Percentiles rank a stretch among this genome's conserved stretches.
Evolutionary conservation across 2,329 filamentous ascomycete species (phyloP).

Genomic region (Colletotrichum caudatum): DNA sequence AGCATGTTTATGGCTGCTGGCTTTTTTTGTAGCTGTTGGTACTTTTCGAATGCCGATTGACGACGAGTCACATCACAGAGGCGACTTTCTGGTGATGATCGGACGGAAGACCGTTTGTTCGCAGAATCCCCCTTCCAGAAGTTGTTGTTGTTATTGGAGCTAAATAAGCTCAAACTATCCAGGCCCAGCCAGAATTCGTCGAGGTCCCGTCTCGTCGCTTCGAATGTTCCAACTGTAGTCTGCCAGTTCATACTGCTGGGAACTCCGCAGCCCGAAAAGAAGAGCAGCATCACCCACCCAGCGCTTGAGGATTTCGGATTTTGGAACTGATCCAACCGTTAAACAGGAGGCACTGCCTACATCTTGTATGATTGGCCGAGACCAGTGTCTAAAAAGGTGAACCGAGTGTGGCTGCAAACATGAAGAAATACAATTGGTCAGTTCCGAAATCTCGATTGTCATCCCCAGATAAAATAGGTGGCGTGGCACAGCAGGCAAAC

Average conservation of each 20-base stretch:
- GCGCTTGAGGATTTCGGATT: too few relatives aligned
- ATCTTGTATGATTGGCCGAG: constrained; percentile 1
- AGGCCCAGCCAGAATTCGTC: background rate
- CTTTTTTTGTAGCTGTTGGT: too few relatives aligned
- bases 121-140: background rate
- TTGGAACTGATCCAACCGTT: background rate
- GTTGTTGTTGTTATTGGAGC: background rate
- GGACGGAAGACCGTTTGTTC: background rate
- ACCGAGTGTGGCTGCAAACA: background rate
- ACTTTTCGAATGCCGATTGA: too few relatives aligned
- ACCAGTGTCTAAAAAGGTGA: constrained; percentile 3
- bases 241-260: background rate
- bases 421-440: background rate
- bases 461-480: background rate
- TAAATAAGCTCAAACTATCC: background rate
- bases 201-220: background rate
- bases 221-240: background rate
- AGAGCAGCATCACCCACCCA: too few relatives aligned
- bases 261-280: too few relatives aligned
- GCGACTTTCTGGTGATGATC: background rate
- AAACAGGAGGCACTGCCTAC: too few relatives aligned
- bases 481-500: background rate
- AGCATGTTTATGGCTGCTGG: background rate
- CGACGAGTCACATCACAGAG: background rate
- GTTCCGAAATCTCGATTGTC: background rate